Evolutionary conservation across 371 early-diverging fungal genomes (phyloP), one percentile per base, ranked within the genome.

Genomic region (Lichtheimia hyalospora): DNA sequence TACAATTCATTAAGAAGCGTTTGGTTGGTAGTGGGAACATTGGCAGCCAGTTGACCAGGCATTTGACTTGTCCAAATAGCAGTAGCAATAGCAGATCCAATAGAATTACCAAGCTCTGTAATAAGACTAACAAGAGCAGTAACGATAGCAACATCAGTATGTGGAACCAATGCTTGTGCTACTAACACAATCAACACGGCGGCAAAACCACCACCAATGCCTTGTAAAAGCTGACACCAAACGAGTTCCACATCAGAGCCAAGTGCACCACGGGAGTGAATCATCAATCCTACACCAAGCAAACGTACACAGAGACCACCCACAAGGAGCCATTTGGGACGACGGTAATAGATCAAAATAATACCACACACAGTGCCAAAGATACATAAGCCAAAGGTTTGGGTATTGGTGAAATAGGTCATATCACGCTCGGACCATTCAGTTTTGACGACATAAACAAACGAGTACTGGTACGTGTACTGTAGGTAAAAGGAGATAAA

Each of bases 21-120:
- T 20, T 68, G 68, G 23, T 81, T 75, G n/a, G 71, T 60, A 12
- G 72, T 67, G 7, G 81, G 76, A 15, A 81, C 67, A 54, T 74
- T 58, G 14, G 50, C 57, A 5, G 64, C 58, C 16, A 81, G 58
- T n/a, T 70, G 54, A 7, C 21, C 58, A 10, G 81, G 81, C 60
- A 81, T 61, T 13, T 72, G 68, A 21, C 68, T 69, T 7, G 72
- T 76, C 81, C 81, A 81, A 25, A 81, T 56, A 55, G 78, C 75
- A n/a, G 76, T 74, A 24, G 76, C 72, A 44, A 81, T 64, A 3
- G 81, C 72, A 39, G 66, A 53, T 2, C 81, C 81, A 12, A 81
- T 63, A 24, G 74, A 67, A 7, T 64, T 61, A 23, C 74, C 78
- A 27, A 81, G 63, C 5, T 74, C 63, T 3, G 69, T 68, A 28